Base-by-base conservation (phyloP, 2,329 filamentous ascomycete genomes). In the Cordyceps tenuipes region DNA sequence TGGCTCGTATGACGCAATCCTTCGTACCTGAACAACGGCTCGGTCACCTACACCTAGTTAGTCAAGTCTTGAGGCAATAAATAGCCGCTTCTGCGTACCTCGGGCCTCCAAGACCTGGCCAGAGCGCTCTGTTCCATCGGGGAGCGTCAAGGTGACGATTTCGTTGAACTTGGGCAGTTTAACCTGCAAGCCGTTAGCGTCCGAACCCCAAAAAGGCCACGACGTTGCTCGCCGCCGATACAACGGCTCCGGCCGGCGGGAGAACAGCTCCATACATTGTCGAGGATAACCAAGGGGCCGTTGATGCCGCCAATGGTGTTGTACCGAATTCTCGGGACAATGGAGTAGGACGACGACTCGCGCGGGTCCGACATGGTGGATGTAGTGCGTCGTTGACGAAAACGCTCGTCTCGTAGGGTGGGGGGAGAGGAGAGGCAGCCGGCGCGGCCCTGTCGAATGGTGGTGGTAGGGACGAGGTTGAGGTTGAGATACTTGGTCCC, bases 221-320 rank as follows among this genome's bases (percentile, higher is more conserved):
- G 17, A 47, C 26, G 46, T 59, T 52, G 21, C 57, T 21, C 41
- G 49, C 57, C 19, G 29, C 41, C 57, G 39, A 41, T 47, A 39
- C 43, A 41, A 23, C 36, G 29, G 23, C 59, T n/a, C 43, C n/a
- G n/a, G 19, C 43, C 19, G 15, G 43, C 43, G 43, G 39, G 15
- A 43, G 39, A 17, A 49, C 23, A 23, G 29, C 19, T 47, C 12
- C 70, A 49, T 75, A 96, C 93, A 84, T 96, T 95, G 74, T 97
- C 94, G 67, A 99, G 84, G 72, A 99, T 93, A 72, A 99, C 94
- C 76, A 99, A 84, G 70, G 94, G 94, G 62, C 94, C 94, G 79
- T 99, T 99, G 77, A 99, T 88, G 80, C 93, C 93, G 72, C 91
- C 90, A 73, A 99, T 91, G 69, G 94, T 99, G 81, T 99, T 99